Evolutionary conservation across 1,284 basidiomycete species (phyloP).

Genomic region (Ganoderma multipileum): DNA sequence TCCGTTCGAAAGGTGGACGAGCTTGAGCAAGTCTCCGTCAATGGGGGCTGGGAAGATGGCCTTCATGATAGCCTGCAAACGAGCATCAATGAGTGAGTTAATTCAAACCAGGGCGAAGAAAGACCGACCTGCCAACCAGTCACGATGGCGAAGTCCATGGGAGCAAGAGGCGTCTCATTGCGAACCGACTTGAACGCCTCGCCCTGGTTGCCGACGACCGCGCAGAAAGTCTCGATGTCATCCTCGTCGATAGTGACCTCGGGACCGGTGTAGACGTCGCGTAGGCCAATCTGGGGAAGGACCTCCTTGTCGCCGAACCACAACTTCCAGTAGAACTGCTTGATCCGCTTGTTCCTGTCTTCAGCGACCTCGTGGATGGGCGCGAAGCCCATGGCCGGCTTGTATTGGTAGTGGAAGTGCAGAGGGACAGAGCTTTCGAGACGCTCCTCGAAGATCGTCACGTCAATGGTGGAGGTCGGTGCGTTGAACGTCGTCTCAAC

Average conservation of each 20-base stretch:
- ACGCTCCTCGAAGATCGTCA: conserved; percentile 89
- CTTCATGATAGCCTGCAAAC: conserved; percentile 88
- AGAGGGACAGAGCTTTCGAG: conserved; percentile 82
- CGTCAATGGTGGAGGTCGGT: conserved; percentile 66
- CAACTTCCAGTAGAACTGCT: conserved; percentile 95
- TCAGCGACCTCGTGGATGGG: conserved; percentile 93
- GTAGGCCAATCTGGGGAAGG: conserved; percentile 79
- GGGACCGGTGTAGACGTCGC: conserved; percentile 83
- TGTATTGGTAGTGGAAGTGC: conserved; percentile 84
- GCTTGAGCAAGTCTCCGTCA: conserved; percentile 92
- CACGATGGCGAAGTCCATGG: conserved; percentile 99
- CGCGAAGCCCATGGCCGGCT: conserved; percentile 88
- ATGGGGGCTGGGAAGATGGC: conserved; percentile 93
- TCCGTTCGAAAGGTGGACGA: conserved; percentile 96
- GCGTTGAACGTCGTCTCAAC: conserved; percentile 76
- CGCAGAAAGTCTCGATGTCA: conserved; percentile 90
- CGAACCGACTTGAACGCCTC: conserved; percentile 88
- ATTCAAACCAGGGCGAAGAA: conserved; percentile 4
- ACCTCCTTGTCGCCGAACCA: conserved; percentile 91
- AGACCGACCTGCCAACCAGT: conserved; percentile 91
- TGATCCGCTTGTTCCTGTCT: conserved; percentile 91
- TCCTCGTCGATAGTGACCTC: conserved; percentile 80
- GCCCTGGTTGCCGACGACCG: conserved; percentile 91
- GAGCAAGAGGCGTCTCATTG: conserved; percentile 77
- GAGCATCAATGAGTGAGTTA: conserved; percentile 16